These are phyloP conservation scores for Cercophora scortea DNA, from an alignment of 495 filamentous ascomycete genomes.

Conservation along the genomic window DNA sequence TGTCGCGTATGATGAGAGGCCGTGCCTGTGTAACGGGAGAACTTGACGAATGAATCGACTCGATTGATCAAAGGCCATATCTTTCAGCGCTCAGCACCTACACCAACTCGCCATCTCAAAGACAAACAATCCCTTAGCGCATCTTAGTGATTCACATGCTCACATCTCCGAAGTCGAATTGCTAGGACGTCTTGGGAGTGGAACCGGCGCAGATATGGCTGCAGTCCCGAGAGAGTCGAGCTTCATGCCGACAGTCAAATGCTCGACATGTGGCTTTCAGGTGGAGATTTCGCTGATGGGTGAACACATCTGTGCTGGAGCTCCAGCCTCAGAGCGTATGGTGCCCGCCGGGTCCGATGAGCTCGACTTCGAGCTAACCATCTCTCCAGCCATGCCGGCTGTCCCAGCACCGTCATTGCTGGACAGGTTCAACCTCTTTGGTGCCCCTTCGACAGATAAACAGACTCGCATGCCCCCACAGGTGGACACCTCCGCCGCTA, in stretches of 20 bases:
- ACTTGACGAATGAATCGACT: not conserved
- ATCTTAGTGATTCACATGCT: conserved; percentile 5
- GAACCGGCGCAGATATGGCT: conserved; percentile 31
- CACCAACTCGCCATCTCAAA: no score
- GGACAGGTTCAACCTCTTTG: conserved; percentile 29
- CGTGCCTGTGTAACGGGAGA: not conserved
- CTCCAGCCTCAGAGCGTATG: conserved; percentile 32
- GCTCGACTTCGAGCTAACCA: conserved; percentile 6
- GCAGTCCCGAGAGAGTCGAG: conserved; percentile 49
- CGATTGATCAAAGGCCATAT: not conserved
- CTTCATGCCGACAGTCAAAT: conserved; percentile 90
- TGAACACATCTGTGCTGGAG: conserved; percentile 66
- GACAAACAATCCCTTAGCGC: no score
- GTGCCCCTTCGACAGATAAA: conserved; percentile 16
- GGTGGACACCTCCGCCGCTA: conserved; percentile 50
- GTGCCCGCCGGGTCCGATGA: not conserved
- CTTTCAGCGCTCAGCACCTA: not conserved
- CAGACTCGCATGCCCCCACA: conserved; percentile 34
- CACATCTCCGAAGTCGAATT: not conserved
- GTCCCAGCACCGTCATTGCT: conserved; percentile 26
- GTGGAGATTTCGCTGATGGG: conserved; percentile 90
- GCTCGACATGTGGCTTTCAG: conserved; percentile 76
- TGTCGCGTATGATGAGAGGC: not conserved
- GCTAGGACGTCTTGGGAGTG: conserved; percentile 12
- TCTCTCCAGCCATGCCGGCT: conserved; percentile 17